A percentile compares a stretch with the other conserved stretches of the same genome.
Evolutionary conservation across 495 filamentous ascomycete genomes (phyloP).

Genomic region (Pyrenopolyporus hunteri): DNA sequence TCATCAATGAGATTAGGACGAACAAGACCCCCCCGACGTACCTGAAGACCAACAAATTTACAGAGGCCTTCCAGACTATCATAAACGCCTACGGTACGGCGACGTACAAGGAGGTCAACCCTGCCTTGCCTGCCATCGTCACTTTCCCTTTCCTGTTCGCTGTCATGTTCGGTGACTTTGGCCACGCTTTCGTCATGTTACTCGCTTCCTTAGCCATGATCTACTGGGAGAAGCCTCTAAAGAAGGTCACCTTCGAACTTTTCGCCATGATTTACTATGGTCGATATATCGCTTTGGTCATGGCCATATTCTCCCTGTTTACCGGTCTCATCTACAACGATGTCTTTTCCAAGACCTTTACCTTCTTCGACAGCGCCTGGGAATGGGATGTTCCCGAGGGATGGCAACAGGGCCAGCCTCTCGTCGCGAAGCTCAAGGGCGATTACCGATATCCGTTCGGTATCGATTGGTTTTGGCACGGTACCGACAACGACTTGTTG

Average conservation of each 20-base stretch:
- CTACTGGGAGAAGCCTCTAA: slow-evolving; percentile 88
- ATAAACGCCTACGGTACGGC: slow-evolving; percentile 97
- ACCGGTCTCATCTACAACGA: slow-evolving; percentile 99
- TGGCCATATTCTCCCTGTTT: slow-evolving; percentile 96
- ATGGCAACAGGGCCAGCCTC: slow-evolving; percentile 62
- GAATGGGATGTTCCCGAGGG: slow-evolving; percentile 71
- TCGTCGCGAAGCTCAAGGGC: slow-evolving; percentile 67
- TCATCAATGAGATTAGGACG: slow-evolving; percentile 95
- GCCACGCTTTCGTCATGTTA: slow-evolving; percentile 88
- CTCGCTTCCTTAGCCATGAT: slow-evolving; percentile 86
- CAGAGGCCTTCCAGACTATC: slow-evolving; percentile 97
- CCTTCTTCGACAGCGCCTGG: slow-evolving; percentile 89
- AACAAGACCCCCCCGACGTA: slow-evolving; percentile 97
- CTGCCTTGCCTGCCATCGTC: slow-evolving; percentile 89
- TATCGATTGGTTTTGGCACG: slow-evolving; percentile 96
- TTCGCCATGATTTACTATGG: slow-evolving; percentile 99
- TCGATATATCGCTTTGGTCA: slow-evolving; percentile 97
- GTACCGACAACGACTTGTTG: slow-evolving; percentile 87
- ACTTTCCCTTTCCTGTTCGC: slow-evolving; percentile 99
- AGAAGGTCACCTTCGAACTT: slow-evolving; percentile 90
- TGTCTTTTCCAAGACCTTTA: slow-evolving; percentile 89
- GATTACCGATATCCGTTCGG: slow-evolving; percentile 92
- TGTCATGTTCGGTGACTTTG: slow-evolving; percentile 98
- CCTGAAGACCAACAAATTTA: slow-evolving; percentile 97
- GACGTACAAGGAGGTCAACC: slow-evolving; percentile 97